Evolutionary conservation across 345 rosid genomes (phyloP).

Genomic region (Arabidopsis thaliana): DNA sequence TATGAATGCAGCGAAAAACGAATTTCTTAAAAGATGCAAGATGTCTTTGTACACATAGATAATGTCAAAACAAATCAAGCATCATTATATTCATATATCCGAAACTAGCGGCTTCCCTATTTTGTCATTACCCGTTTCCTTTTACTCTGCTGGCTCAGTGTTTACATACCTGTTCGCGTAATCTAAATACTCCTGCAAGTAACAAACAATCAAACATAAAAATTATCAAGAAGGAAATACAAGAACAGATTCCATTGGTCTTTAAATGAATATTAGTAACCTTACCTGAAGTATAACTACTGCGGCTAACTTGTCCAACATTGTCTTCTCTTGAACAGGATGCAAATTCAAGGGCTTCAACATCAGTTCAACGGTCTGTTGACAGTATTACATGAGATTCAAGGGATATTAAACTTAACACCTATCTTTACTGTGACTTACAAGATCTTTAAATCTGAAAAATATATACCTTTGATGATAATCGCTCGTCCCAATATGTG

Average conservation of each 20-base stretch:
- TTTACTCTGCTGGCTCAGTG: constrained; percentile 38
- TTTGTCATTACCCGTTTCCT: neutral
- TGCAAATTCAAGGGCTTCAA: constrained; percentile 65
- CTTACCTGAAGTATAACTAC: constrained; percentile 89
- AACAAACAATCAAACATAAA: constrained; percentile 35
- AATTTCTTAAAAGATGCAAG: neutral
- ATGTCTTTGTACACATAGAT: constrained; percentile 22
- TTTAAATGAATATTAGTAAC: constrained; percentile 7
- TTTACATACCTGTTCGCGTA: constrained; percentile 54
- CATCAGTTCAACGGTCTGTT: constrained; percentile 68
- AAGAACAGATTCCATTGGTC: neutral
- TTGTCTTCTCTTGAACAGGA: constrained; percentile 64
- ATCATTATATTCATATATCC: constrained; percentile 9
- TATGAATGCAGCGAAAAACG: neutral
- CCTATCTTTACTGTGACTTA: neutral
- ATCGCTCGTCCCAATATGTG: constrained; percentile 78
- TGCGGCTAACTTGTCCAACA: constrained; percentile 84
- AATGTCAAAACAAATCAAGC: constrained; percentile 11
- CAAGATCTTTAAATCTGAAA: neutral
- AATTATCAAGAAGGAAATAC: neutral
- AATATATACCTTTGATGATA: constrained; percentile 74
- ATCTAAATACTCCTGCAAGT: constrained; percentile 75
- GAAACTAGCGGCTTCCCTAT: constrained; percentile 11
- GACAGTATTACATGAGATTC: constrained; percentile 17
- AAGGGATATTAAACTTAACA: neutral